Evolutionary conservation across 495 filamentous ascomycete species (phyloP).

Genomic region (Talaromyces adpressus): DNA sequence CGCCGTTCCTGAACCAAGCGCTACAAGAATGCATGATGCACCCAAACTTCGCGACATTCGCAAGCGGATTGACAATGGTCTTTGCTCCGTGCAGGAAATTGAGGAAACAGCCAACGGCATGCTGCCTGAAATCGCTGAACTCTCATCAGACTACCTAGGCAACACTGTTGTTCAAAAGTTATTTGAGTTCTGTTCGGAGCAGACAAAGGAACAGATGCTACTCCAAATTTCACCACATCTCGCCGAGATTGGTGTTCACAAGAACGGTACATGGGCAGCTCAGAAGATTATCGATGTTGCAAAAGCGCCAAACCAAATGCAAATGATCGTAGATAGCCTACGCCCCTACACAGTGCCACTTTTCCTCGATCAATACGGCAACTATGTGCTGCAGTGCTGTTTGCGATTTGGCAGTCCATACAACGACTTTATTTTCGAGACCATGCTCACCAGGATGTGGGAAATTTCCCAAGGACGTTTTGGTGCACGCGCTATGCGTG

Average conservation of each 20-base stretch:
- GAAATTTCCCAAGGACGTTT: slow-evolving; percentile 89
- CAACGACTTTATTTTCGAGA: slow-evolving; percentile 97
- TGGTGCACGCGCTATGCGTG: slow-evolving; percentile 91
- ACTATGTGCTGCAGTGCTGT: slow-evolving; percentile 96
- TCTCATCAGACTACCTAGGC: slow-evolving; percentile 90
- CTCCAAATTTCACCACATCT: slow-evolving; percentile 81
- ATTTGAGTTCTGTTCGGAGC: slow-evolving; percentile 91
- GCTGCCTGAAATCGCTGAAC: slow-evolving; percentile 92
- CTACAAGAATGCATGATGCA: slow-evolving; percentile 87
- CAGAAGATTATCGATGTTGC: slow-evolving; percentile 99
- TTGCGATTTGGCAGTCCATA: slow-evolving; percentile 80
- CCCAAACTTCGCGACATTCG: slow-evolving; percentile 93
- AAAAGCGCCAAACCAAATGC: slow-evolving; percentile 76
- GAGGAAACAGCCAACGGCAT: slow-evolving; percentile 87
- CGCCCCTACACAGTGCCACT: slow-evolving; percentile 79
- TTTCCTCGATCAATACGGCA: slow-evolving; percentile 96
- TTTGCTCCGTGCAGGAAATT: slow-evolving; percentile 76
- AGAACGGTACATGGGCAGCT: slow-evolving; percentile 98
- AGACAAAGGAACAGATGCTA: slow-evolving; percentile 87
- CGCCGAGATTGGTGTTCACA: slow-evolving; percentile 94
- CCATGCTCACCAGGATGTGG: slow-evolving; percentile 94
- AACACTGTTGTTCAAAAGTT: slow-evolving; percentile 99
- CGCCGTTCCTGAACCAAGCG: slow-evolving; percentile 79
- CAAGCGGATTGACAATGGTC: slow-evolving; percentile 94
- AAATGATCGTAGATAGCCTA: slow-evolving; percentile 73